Evolutionary conservation across 768 basidiomycete species (phyloP), one percentile per base, ranked within the genome.

Genomic region (Tulasnella sp.): DNA sequence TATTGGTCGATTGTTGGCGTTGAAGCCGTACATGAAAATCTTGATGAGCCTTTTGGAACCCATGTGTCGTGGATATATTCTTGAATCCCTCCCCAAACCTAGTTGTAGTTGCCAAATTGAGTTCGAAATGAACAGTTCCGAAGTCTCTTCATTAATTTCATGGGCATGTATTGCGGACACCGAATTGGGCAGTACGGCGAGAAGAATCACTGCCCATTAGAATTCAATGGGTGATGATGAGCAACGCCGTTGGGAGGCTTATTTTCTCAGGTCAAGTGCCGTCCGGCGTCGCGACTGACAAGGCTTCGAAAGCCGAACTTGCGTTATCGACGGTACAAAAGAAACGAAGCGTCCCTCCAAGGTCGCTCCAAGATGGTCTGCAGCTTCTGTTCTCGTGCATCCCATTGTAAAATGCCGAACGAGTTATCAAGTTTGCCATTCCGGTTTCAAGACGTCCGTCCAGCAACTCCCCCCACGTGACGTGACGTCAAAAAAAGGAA

Each of bases 81-180:
- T 54, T n/a, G 24, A n/a, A 54, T 1, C 24, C 54, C 54, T n/a
- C 46, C 44, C 46, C 24, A 7, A 54, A 54, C 54, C 54, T 50
- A 11, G 16, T 3, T 54, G 54, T 54, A 54, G 54, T 54, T n/a
- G 54, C 11, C 24, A n/a, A 54, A 54, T 54, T 54, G 54, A 54
- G 54, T 54, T 54, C 54, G 54, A 54, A 54, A 54, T 54, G 54
- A 46, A 54, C 54, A 54, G 54, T 54, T 54, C 54, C 54, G 54
- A 54, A 54, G 54, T 54, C 54, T 54, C 54, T 24, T 54, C n/a
- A n/a, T 54, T 54, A 46, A 46, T 46, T 46, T 46, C 3, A 14
- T 16, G 46, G 54, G 54, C 54, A n/a, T 54, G 22, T n/a, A n/a
- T n/a, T 7, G 54, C 11, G n/a, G n/a, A 54, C 24, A 7, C 54